Evolutionary conservation across 2,329 filamentous ascomycete genomes (phyloP), one percentile per base, ranked within the genome.

Genomic region (Emmonsiellopsis sp.): DNA sequence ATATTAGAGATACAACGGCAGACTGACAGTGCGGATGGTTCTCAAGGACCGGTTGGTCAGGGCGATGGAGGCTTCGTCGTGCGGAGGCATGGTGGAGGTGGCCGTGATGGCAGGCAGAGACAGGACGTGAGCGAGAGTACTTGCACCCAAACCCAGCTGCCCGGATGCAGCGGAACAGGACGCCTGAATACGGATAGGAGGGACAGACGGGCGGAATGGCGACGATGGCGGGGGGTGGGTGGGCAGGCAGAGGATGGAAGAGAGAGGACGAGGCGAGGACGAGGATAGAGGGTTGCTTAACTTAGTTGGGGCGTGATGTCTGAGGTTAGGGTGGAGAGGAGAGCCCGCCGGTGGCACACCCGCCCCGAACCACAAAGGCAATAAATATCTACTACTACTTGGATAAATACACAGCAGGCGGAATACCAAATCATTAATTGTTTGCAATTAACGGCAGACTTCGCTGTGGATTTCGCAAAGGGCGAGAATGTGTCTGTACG

Each of bases 11-110:
- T 49, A 51, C 42, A 52, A 54, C 13, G 34, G 55, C 53, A 44
- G 50, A 68, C 82, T 62, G 76, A 90, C 89, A 66, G 86, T 89
- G 75, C 89, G 91, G 75, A 95, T 91, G 64, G 82, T 86, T 60
- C 89, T 85, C 66, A 95, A 82, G 66, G 88, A 91, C 74, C 89
- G 83, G 76, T 92, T 93, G 72, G 85, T 83, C 79, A 82, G 80
- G 45, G 81, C 81, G 55, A 74, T 71, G 56, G 63, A 58, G 57
- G 71, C 65, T 48, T 67, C 63, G 57, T 58, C 64, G 47, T 65
- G 60, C 52, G 62, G 59, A 53, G 68, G 64, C 68, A 71, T 71
- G 56, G 53, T 39, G 21, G 21, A 27, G 21, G 21, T 27, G 21
- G 21, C 21, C 21, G 21, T 51, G 49, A 42, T 17, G 49, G 43